Conservation (phyloP, 148 eudicot genomes). For the Rhododendron ferrugineum region DNA sequence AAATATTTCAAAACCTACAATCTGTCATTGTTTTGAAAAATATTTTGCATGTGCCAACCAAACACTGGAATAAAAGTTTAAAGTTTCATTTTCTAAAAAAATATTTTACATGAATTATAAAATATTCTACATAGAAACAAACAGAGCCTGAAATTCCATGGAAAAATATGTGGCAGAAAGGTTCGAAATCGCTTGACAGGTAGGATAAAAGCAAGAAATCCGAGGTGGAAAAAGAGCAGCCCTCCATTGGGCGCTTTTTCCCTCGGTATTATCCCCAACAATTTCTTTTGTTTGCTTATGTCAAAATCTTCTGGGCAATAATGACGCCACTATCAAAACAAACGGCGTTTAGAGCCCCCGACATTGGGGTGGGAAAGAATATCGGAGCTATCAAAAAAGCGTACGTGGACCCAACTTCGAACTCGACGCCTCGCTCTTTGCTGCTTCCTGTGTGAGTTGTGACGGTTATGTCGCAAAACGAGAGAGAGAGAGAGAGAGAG, state of each 20-base stretch:
- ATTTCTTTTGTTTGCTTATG: neutral
- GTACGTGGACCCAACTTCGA: neutral
- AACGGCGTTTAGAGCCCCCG: neutral
- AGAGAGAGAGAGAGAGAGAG: neutral
- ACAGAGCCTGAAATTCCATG: neutral
- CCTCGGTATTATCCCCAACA: constrained; percentile 6
- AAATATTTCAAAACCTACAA: too few relatives aligned
- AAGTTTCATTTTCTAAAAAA: too few relatives aligned
- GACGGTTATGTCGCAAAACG: neutral
- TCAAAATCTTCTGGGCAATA: neutral
- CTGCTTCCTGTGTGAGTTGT: neutral
- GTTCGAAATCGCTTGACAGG: constrained; percentile 1
- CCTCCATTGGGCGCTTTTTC: constrained; percentile 11
- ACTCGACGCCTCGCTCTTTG: too few relatives aligned
- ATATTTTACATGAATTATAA: too few relatives aligned
- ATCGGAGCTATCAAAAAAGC: neutral
- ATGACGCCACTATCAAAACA: neutral
- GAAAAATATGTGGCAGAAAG: constrained; percentile 4
- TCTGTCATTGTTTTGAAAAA: too few relatives aligned
- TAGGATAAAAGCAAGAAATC: constrained; percentile 16
- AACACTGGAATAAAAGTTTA: too few relatives aligned
- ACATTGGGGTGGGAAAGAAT: neutral
- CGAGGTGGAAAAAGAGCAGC: constrained; percentile 14
- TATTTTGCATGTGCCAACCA: too few relatives aligned
- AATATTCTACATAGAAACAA: too few relatives aligned